Evolutionary conservation across 352 stramenopile genomes (phyloP).

Genomic region (Globisporangium emineosum): DNA sequence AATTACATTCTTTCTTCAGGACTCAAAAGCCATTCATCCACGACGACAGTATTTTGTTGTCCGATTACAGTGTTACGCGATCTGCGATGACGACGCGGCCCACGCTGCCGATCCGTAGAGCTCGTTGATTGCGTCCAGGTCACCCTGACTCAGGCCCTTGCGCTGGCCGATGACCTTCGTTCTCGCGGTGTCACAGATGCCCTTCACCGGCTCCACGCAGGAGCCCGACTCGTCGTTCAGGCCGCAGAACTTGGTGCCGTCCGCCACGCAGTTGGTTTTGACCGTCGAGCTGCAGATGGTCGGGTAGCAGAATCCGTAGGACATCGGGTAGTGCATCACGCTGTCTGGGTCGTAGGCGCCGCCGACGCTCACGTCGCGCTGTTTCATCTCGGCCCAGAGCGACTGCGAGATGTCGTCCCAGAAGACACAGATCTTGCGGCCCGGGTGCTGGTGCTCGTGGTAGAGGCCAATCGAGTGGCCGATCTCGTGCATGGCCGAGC

Average conservation of each 20-base stretch:
- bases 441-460: slow-evolving; percentile 79
- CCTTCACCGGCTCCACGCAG: slow-evolving; percentile 57
- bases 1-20: slow-evolving; percentile 13
- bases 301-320: slow-evolving; percentile 75
- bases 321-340: slow-evolving; percentile 80
- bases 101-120: slow-evolving; percentile 36
- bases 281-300: slow-evolving; percentile 41
- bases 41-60: neutral
- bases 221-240: slow-evolving; percentile 58
- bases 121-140: slow-evolving; percentile 43
- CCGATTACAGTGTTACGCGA: slow-evolving; percentile 16
- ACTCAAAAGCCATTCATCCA: slow-evolving; percentile 7
- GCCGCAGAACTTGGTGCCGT: slow-evolving; percentile 63
- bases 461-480: slow-evolving; percentile 75
- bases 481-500: slow-evolving; percentile 80
- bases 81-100: slow-evolving; percentile 19
- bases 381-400: slow-evolving; percentile 72
- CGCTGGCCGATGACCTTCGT: slow-evolving; percentile 66
- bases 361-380: slow-evolving; percentile 62
- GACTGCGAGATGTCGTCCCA: slow-evolving; percentile 71
- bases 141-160: slow-evolving; percentile 46
- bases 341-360: slow-evolving; percentile 66
- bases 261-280: slow-evolving; percentile 44
- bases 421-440: slow-evolving; percentile 66
- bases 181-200: slow-evolving; percentile 49